phyloP scores from a whole-genome alignment of 2,329 filamentous ascomycete species.

The Plenodomus biglobosus region DNA sequence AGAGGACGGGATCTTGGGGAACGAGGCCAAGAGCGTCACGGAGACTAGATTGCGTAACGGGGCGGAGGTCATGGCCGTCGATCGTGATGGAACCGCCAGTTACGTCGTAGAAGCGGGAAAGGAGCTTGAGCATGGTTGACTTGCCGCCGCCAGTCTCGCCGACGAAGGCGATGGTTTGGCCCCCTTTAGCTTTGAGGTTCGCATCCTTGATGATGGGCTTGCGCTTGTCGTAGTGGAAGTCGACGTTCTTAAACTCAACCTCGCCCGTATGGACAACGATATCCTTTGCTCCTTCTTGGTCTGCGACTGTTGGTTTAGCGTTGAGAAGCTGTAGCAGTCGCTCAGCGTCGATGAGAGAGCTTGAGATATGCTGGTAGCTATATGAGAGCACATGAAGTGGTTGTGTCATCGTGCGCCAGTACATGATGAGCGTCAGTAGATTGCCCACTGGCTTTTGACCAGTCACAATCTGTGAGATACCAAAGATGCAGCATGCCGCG shows the following conservation, averaged over 20 bases:
- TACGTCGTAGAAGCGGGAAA: slow-evolving; percentile 61
- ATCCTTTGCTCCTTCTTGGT: slow-evolving; percentile 31
- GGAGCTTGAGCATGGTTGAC: slow-evolving; percentile 58
- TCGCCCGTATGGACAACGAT: slow-evolving; percentile 50
- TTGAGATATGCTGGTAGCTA: too few relatives aligned
- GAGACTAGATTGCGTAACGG: slow-evolving; percentile 58
- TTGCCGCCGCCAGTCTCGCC: slow-evolving; percentile 63
- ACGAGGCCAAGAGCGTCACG: slow-evolving; percentile 62
- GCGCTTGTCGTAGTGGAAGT: slow-evolving; percentile 53
- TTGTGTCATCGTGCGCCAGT: slow-evolving; percentile 36
- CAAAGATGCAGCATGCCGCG: too few relatives aligned
- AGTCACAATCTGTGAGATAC: too few relatives aligned
- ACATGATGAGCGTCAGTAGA: too few relatives aligned
- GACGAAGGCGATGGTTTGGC: slow-evolving; percentile 59
- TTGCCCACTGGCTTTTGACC: too few relatives aligned
- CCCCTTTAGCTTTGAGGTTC: too few relatives aligned
- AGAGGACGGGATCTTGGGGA: slow-evolving; percentile 62
- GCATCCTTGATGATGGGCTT: too few relatives aligned
- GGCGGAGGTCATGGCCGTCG: slow-evolving; percentile 59
- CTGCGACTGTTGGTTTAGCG: slow-evolving; percentile 55
- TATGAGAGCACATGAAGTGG: too few relatives aligned
- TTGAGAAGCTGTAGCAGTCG: slow-evolving; percentile 57
- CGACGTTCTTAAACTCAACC: slow-evolving; percentile 55
- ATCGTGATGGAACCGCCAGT: slow-evolving; percentile 55
- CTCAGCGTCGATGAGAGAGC: too few relatives aligned